Evolutionary conservation across 192 early-diverging fungal genomes (phyloP).

Genomic region (Ambispora gerdemannii): DNA sequence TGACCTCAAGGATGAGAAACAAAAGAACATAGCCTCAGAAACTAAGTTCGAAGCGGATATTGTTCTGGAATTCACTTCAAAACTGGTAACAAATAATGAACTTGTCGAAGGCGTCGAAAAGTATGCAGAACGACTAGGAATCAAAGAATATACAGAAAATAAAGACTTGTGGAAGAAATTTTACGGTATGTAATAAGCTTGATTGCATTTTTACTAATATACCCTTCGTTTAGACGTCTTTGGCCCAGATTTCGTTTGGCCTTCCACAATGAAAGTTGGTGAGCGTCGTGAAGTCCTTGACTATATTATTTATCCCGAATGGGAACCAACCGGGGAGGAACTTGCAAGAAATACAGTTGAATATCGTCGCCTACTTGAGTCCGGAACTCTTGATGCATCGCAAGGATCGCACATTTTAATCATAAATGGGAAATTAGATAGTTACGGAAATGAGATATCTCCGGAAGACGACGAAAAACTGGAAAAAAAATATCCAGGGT

Average conservation of each 20-base stretch:
- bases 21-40: slow-evolving; percentile 17
- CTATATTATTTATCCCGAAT: slow-evolving; percentile 13
- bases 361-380: slow-evolving; percentile 25
- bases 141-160: slow-evolving; percentile 25
- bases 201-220: slow-evolving; percentile 29
- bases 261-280: not conserved
- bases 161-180: slow-evolving; percentile 10
- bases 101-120: slow-evolving; percentile 21
- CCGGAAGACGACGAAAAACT: slow-evolving; percentile 16
- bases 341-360: slow-evolving; percentile 4
- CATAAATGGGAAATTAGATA: slow-evolving; percentile 16
- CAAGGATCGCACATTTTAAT: slow-evolving; percentile 17
- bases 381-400: slow-evolving; percentile 3
- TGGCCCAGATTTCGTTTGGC: slow-evolving; percentile 6
- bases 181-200: slow-evolving; percentile 24
- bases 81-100: slow-evolving; percentile 23
- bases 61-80: slow-evolving; percentile 21
- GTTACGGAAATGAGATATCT: slow-evolving; percentile 5
- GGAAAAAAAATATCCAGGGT: slow-evolving; percentile 3
- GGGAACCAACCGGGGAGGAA: slow-evolving; percentile 23
- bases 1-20: slow-evolving; percentile 20
- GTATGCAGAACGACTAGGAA: slow-evolving; percentile 8
- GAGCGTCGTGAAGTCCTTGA: slow-evolving; percentile 19
- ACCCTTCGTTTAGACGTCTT: slow-evolving; percentile 10
- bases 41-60: slow-evolving; percentile 15